Evolutionary conservation across 2,329 filamentous ascomycete genomes (phyloP).

Genomic region (Plenodomus tracheiphilus): DNA sequence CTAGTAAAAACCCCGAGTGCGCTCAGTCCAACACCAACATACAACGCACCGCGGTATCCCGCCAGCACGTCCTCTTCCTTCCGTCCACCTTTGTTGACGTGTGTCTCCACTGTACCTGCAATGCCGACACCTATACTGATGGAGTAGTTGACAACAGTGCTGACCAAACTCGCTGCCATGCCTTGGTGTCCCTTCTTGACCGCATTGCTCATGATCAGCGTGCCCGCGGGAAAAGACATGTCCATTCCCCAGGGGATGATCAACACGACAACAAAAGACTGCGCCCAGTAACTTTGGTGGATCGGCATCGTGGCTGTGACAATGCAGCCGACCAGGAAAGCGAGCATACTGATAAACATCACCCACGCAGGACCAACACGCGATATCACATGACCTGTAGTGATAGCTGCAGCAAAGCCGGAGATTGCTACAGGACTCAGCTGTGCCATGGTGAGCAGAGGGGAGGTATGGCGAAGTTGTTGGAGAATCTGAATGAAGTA

Average conservation of each 20-base stretch:
- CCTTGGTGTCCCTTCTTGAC: conserved; percentile 48
- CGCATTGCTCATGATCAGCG: conserved; percentile 45
- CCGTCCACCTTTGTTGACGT: conserved; percentile 41
- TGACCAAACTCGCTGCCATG: conserved; percentile 46
- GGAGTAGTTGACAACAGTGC: conserved; percentile 49
- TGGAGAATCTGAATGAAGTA: conserved; percentile 39
- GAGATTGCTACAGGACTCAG: conserved; percentile 30
- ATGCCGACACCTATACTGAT: conserved; percentile 50
- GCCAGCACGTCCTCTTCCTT: conserved; percentile 32
- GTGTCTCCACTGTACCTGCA: conserved; percentile 47
- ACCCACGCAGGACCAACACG: conserved; percentile 32
- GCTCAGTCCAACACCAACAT: conserved; percentile 44
- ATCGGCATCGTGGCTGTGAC: conserved; percentile 47
- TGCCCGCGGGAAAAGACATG: conserved; percentile 48
- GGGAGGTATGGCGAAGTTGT: conserved; percentile 24
- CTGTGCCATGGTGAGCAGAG: conserved; percentile 33
- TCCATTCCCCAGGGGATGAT: conserved; percentile 48
- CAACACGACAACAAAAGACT: conserved; percentile 37
- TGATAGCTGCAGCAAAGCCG: conserved; percentile 37
- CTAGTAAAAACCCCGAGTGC: conserved; percentile 31
- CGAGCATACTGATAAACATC: conserved; percentile 37
- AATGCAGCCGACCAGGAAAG: conserved; percentile 41
- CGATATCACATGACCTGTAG: conserved; percentile 36
- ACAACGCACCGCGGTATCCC: conserved; percentile 47
- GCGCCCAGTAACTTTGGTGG: conserved; percentile 50